These are phyloP conservation scores for Ramichloridium luteum DNA, from an alignment of 2,329 filamentous ascomycete species.

Conservation along the genomic window DNA sequence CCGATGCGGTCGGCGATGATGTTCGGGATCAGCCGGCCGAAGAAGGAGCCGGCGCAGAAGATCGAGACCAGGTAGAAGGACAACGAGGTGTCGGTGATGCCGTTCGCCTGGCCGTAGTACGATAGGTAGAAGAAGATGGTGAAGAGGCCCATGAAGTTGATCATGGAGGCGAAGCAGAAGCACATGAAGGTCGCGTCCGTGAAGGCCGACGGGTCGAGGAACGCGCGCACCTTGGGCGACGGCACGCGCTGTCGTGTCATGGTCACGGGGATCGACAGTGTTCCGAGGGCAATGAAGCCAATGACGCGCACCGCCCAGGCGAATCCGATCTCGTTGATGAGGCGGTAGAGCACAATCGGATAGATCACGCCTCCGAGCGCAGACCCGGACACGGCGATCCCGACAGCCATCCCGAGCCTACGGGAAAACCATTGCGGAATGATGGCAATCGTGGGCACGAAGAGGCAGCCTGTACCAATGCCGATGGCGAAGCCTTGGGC, in stretches of 20 bases:
- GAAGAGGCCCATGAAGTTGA: constrained; percentile 1
- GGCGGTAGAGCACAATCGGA: constrained; percentile 3
- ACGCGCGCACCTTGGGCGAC: constrained; percentile 21
- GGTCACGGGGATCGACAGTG: constrained; percentile 11
- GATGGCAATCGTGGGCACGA: constrained; percentile 5
- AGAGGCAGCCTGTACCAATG: constrained; percentile 7
- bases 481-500: constrained; percentile 31
- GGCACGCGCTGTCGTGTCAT: constrained; percentile 5
- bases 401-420: constrained; percentile 2
- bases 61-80: constrained; percentile 4
- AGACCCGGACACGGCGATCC: constrained; percentile 4
- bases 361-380: constrained; percentile 5
- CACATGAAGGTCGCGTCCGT: constrained; percentile 22
- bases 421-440: constrained; percentile 6
- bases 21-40: constrained; percentile 3
- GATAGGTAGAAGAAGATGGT: constrained; percentile 3
- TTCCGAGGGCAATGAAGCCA: constrained; percentile 31
- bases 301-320: constrained; percentile 40
- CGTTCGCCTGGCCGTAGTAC: constrained; percentile 2
- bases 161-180: constrained; percentile 3
- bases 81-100: constrained; percentile 1
- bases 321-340: constrained; percentile 33
- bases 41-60: constrained; percentile 3
- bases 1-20: constrained; percentile 28
- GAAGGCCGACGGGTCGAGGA: constrained; percentile 25